phyloP scores from a whole-genome alignment of 352 stramenopile genomes.

The Saprolegnia diclina region DNA sequence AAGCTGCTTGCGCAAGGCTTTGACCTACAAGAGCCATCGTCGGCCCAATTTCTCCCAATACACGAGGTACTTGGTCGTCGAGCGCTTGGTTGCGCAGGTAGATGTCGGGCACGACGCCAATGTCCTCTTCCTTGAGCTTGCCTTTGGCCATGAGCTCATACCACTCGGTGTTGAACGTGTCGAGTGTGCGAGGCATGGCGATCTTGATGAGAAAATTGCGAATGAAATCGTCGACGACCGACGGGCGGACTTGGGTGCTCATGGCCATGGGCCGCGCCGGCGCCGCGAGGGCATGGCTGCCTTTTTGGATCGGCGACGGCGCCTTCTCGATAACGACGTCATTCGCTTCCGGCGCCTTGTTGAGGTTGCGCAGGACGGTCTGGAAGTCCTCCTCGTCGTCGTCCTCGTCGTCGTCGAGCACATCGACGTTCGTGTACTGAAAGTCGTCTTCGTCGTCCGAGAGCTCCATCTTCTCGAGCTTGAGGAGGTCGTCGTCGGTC shows the following conservation, averaged over 20 bases:
- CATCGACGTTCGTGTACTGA: slow-evolving; percentile 72
- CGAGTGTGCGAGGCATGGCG: slow-evolving; percentile 83
- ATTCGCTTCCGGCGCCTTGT: slow-evolving; percentile 22
- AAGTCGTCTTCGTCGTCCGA: slow-evolving; percentile 86
- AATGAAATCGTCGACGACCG: slow-evolving; percentile 92
- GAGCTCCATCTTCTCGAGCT: slow-evolving; percentile 80
- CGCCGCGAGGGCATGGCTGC: neutral
- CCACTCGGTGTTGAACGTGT: slow-evolving; percentile 95
- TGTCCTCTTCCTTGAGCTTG: slow-evolving; percentile 85
- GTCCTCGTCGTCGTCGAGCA: slow-evolving; percentile 54
- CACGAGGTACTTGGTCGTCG: slow-evolving; percentile 83
- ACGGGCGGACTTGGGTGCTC: slow-evolving; percentile 70
- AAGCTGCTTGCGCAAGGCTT: slow-evolving; percentile 74
- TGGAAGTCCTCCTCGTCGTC: slow-evolving; percentile 84
- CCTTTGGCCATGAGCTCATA: slow-evolving; percentile 92
- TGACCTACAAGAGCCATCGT: slow-evolving; percentile 34
- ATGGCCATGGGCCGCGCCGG: neutral
- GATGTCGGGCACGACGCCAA: slow-evolving; percentile 90
- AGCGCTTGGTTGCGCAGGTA: slow-evolving; percentile 91
- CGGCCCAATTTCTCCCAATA: too few relatives aligned
- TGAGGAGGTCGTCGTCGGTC: slow-evolving; percentile 64
- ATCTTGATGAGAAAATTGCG: slow-evolving; percentile 94
- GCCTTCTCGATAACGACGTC: slow-evolving; percentile 20
- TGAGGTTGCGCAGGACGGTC: slow-evolving; percentile 31
- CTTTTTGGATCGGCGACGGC: neutral